Evolutionary conservation across 768 basidiomycete species (phyloP).

Genomic region (Boletus insuetus): DNA sequence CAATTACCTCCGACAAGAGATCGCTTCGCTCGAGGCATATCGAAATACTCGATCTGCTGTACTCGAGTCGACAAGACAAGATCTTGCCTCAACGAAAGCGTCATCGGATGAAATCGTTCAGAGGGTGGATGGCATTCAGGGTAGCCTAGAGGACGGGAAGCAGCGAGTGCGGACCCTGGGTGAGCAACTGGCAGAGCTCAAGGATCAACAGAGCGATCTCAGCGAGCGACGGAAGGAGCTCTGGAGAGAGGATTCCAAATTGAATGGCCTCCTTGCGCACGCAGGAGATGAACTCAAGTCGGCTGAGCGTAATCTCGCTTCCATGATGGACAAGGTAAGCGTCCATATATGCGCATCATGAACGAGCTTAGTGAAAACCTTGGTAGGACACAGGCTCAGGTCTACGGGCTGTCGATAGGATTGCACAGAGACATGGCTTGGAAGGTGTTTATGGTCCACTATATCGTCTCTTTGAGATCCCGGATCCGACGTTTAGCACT

Average conservation of each 20-base stretch:
- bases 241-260: conserved; percentile 93
- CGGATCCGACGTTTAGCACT: conserved; percentile 84
- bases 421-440: conserved; percentile 70
- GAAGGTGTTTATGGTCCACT: conserved; percentile 91
- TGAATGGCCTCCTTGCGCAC: conserved; percentile 72
- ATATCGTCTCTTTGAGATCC: conserved; percentile 89
- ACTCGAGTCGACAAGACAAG: conserved; percentile 50
- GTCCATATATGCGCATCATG: not conserved
- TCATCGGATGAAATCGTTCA: conserved; percentile 57
- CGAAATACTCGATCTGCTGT: conserved; percentile 53
- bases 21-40: conserved; percentile 64
- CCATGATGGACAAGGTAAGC: conserved; percentile 94
- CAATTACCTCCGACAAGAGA: conserved; percentile 75
- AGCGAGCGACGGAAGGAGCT: conserved; percentile 85
- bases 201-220: conserved; percentile 65
- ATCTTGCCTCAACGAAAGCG: conserved; percentile 46
- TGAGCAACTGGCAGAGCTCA: conserved; percentile 58
- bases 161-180: conserved; percentile 52
- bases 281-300: conserved; percentile 78
- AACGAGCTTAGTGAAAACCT: not conserved
- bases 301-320: conserved; percentile 73
- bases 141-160: conserved; percentile 64
- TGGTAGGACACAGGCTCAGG: conserved; percentile 86
- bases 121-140: conserved; percentile 54
- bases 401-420: conserved; percentile 80